These are phyloP conservation scores for Hymenoscyphus salicellus DNA, from an alignment of 2,329 filamentous ascomycete genomes.

Conservation along the genomic window DNA sequence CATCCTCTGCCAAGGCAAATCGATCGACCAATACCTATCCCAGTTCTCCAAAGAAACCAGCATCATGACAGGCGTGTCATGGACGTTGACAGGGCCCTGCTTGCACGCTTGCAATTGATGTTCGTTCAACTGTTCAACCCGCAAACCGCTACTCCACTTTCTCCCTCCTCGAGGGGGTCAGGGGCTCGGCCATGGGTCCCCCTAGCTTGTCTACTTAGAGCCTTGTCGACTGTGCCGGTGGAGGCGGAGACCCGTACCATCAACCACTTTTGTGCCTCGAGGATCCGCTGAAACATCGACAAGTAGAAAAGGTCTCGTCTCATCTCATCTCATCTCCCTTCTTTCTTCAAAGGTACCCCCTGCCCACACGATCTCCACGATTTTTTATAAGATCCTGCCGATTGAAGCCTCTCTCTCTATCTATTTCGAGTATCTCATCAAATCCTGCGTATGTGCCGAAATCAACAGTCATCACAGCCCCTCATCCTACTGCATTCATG, in stretches of 20 bases:
- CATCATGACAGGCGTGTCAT: background rate
- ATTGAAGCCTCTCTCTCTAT: conserved; percentile 18
- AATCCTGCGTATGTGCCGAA: conserved; percentile 32
- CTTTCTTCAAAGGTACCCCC: conserved; percentile 16
- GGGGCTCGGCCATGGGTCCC: background rate
- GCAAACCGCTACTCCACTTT: background rate
- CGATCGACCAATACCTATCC: background rate
- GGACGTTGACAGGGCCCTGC: background rate
- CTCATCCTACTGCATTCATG: conserved; percentile 28
- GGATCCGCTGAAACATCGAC: conserved; percentile 29
- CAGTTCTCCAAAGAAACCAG: background rate
- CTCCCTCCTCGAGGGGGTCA: background rate
- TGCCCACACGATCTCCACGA: conserved; percentile 22
- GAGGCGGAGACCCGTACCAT: conserved; percentile 27
- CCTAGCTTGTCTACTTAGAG: conserved; percentile 23
- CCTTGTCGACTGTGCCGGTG: conserved; percentile 28
- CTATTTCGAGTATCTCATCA: conserved; percentile 30
- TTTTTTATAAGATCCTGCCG: conserved; percentile 25
- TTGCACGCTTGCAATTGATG: background rate
- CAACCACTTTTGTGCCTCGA: conserved; percentile 29
- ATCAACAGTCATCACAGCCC: conserved; percentile 32
- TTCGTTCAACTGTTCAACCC: background rate
- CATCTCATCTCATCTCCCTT: conserved; percentile 24
- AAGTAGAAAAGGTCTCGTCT: conserved; percentile 32
- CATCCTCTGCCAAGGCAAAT: background rate